phyloP scores from a whole-genome alignment of 2,329 filamentous ascomycete genomes.

The Aspergillus tubingensis region DNA sequence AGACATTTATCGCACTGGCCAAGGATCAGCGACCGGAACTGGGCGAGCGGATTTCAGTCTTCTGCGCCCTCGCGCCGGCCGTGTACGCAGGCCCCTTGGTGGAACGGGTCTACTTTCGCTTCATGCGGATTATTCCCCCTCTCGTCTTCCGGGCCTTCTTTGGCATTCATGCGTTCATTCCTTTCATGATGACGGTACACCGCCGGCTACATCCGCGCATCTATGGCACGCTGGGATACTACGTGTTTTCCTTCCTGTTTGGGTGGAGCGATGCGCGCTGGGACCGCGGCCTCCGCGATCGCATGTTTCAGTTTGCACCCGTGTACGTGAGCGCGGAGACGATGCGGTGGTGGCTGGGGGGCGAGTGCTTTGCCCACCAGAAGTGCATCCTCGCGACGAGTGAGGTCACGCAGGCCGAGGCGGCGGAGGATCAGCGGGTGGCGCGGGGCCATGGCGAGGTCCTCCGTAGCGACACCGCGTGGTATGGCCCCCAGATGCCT shows the following conservation, averaged over 20 bases:
- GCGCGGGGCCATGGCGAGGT: slow-evolving; percentile 18
- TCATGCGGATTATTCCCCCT: slow-evolving; percentile 80
- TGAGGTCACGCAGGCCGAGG: slow-evolving; percentile 68
- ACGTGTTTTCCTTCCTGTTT: slow-evolving; percentile 87
- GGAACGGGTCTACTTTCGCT: slow-evolving; percentile 85
- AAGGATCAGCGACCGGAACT: slow-evolving; percentile 87
- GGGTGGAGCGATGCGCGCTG: slow-evolving; percentile 82
- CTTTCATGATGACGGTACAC: slow-evolving; percentile 88
- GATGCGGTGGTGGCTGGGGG: slow-evolving; percentile 94
- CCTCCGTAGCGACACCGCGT: slow-evolving; percentile 56
- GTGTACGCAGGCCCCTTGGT: slow-evolving; percentile 87
- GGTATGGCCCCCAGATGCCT: slow-evolving; percentile 78
- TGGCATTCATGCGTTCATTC: slow-evolving; percentile 91
- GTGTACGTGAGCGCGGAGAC: slow-evolving; percentile 87
- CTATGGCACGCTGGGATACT: slow-evolving; percentile 83
- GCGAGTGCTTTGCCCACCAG: slow-evolving; percentile 80
- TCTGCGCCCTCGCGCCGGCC: slow-evolving; percentile 87
- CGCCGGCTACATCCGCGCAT: slow-evolving; percentile 62
- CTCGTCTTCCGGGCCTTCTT: slow-evolving; percentile 78
- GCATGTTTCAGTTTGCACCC: slow-evolving; percentile 90
- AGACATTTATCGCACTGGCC: slow-evolving; percentile 82
- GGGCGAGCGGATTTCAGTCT: slow-evolving; percentile 79
- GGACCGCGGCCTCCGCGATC: slow-evolving; percentile 75
- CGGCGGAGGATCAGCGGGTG: slow-evolving; percentile 38
- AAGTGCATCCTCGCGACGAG: slow-evolving; percentile 83